Conservation (phyloP, 2,329 filamentous ascomycete genomes). For the Neurospora sp. region DNA sequence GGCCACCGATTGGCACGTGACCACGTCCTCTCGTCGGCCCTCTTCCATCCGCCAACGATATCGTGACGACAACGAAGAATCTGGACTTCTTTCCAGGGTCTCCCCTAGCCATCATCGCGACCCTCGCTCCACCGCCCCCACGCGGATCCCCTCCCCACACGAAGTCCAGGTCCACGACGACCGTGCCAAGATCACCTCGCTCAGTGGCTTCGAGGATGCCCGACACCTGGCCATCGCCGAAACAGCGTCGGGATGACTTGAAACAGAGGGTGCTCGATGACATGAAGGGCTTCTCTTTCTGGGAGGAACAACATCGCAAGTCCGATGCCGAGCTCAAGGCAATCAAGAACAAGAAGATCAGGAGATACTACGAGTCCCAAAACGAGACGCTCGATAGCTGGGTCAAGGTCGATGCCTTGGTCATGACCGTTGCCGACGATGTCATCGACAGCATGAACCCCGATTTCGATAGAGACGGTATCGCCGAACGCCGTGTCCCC, state of each 20-base stretch:
- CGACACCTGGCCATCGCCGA: constrained; percentile 2
- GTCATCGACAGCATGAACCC: constrained; percentile 51
- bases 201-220: constrained; percentile 1
- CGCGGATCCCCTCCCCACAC: background rate
- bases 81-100: background rate
- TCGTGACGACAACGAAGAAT: constrained; percentile 1
- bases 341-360: constrained; percentile 2
- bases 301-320: background rate
- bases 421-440: constrained; percentile 32
- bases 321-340: constrained; percentile 2
- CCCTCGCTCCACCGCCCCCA: background rate
- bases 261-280: background rate
- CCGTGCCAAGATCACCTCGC: background rate
- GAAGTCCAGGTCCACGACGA: background rate
- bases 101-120: background rate
- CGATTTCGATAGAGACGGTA: constrained; percentile 45
- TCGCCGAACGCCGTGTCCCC: constrained; percentile 40
- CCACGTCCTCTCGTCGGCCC: background rate
- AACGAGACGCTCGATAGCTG: constrained; percentile 7
- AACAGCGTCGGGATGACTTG: background rate
- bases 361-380: constrained; percentile 6
- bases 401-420: constrained; percentile 8
- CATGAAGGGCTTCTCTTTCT: constrained; percentile 1
- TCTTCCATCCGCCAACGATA: background rate
- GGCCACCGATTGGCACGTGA: background rate